Evolutionary conservation across 2,329 filamentous ascomycete species (phyloP), one percentile per base, ranked within the genome.

Genomic region (Madurella fahalii): DNA sequence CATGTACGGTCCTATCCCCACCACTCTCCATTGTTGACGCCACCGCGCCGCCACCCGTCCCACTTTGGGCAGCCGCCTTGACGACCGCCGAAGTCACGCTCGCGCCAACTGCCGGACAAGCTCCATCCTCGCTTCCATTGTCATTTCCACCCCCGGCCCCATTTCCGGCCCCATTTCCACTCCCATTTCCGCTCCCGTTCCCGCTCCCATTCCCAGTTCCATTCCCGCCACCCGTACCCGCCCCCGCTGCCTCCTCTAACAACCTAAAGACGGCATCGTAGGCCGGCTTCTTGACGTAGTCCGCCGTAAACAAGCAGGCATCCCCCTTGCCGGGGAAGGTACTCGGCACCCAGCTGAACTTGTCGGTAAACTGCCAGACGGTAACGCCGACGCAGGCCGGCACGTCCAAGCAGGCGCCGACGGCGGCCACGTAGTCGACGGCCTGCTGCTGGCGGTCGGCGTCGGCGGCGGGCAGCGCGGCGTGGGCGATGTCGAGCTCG

Each of bases 401-500:
- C 52, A 71, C 69, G 32, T 72, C 69, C 11, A 74, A 56, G 53
- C 72, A 75, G 1, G 70, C 66, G 5, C 67, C 68, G 5, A 74
- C 69, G 9, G 69, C 68, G 40, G 63, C 58, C 37, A 64, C 72
- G 57, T 80, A 83, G 47, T 78, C 76, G 16, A 63, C 62, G 0
- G 73, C 74, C 68, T 85, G 81, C 25, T 73, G 71, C 15, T 67
- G 64, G 16, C 74, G 65, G 31, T 71, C 71, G 1, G 70, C 63
- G 1, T 66, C 63, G 3, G 69, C 73, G 3, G 76, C 67, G 0
- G 81, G 79, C 12, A 83, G 65, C 5, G 64, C 65, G 1, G 65
- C 64, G 52, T 78, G 63, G 13, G 77, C 67, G 18, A 81, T 72
- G 58, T 81, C 79, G 8, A 82, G 68, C 67, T 82, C 79, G 2